A percentile compares a stretch with the other conserved stretches of the same genome.
Evolutionary conservation across 1,284 basidiomycete species (phyloP).

Genomic region (Trichosporon inkin): DNA sequence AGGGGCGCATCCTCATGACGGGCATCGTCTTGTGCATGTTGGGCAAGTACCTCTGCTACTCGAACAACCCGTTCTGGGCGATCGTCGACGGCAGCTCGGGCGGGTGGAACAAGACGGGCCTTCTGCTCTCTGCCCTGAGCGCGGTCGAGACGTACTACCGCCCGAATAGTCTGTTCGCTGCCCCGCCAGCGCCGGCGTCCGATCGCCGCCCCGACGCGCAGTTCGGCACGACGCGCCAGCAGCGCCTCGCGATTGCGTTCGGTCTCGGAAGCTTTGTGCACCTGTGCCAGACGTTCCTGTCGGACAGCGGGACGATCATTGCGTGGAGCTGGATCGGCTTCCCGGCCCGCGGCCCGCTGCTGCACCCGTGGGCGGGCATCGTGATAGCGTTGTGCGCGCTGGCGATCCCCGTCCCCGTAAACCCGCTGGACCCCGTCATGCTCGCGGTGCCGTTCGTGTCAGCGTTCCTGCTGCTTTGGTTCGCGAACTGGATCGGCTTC

Average conservation of each 20-base stretch:
- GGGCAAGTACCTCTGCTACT: slow-evolving; percentile 72
- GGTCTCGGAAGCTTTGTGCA: slow-evolving; percentile 72
- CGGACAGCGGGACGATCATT: slow-evolving; percentile 76
- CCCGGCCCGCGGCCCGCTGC: slow-evolving; percentile 68
- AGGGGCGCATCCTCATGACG: slow-evolving; percentile 58
- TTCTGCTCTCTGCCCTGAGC: slow-evolving; percentile 50
- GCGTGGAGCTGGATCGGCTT: slow-evolving; percentile 91
- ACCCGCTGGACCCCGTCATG: background rate
- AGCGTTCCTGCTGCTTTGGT: slow-evolving; percentile 59
- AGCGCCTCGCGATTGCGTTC: slow-evolving; percentile 39
- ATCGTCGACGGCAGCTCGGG: slow-evolving; percentile 64
- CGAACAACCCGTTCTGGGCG: slow-evolving; percentile 84
- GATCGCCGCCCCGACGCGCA: slow-evolving; percentile 18
- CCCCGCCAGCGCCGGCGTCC: slow-evolving; percentile 23
- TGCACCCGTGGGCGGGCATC: slow-evolving; percentile 68
- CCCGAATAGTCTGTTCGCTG: slow-evolving; percentile 36
- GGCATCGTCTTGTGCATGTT: slow-evolving; percentile 67
- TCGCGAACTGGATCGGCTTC: slow-evolving; percentile 71
- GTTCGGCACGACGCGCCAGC: slow-evolving; percentile 16
- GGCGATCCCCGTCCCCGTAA: slow-evolving; percentile 52
- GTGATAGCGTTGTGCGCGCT: slow-evolving; percentile 60
- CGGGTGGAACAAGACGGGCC: slow-evolving; percentile 67
- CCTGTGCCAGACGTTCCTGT: slow-evolving; percentile 69
- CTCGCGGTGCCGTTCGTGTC: slow-evolving; percentile 12
- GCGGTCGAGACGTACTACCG: slow-evolving; percentile 41